Conservation (phyloP, 768 basidiomycete genomes). For the Pluteus cervinus region DNA sequence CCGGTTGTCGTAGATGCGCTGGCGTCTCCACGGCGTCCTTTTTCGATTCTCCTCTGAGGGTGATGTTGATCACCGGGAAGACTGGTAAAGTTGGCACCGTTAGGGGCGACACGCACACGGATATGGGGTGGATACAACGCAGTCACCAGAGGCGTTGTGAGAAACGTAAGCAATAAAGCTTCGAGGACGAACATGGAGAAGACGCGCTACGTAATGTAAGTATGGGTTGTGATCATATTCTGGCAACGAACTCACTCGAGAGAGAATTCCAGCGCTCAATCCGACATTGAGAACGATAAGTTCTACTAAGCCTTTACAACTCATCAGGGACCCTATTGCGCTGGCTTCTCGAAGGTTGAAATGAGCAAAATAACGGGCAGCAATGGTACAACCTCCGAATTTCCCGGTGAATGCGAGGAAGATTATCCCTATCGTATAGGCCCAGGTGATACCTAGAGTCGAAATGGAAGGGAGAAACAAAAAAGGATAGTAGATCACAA, state of each 20-base stretch:
- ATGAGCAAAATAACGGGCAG: constrained; percentile 59
- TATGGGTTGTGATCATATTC: neutral
- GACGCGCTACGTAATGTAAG: constrained; percentile 37
- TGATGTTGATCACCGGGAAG: constrained; percentile 34
- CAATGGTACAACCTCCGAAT: constrained; percentile 77
- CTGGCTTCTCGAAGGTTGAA: constrained; percentile 78
- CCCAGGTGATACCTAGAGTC: constrained; percentile 73
- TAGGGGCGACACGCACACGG: constrained; percentile 41
- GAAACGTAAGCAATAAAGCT: constrained; percentile 75
- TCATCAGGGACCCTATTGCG: constrained; percentile 90
- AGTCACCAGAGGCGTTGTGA: constrained; percentile 65
- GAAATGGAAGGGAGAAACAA: neutral
- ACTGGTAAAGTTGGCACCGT: constrained; percentile 41
- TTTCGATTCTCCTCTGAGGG: too few relatives aligned
- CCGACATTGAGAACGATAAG: constrained; percentile 96
- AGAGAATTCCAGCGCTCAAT: constrained; percentile 71
- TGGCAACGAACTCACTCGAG: constrained; percentile 29
- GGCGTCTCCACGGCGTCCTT: constrained; percentile 1
- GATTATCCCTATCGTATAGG: constrained; percentile 76
- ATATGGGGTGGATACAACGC: constrained; percentile 49
- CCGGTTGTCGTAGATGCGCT: neutral
- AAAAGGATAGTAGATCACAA: constrained; percentile 6
- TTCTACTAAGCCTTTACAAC: constrained; percentile 96
- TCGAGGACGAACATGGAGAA: constrained; percentile 96
- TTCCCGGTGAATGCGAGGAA: constrained; percentile 79